A percentile compares a stretch with the other conserved stretches of the same genome.
Conservation (phyloP, 2,329 filamentous ascomycete species). For the Sclerotinia spermophila region DNA sequence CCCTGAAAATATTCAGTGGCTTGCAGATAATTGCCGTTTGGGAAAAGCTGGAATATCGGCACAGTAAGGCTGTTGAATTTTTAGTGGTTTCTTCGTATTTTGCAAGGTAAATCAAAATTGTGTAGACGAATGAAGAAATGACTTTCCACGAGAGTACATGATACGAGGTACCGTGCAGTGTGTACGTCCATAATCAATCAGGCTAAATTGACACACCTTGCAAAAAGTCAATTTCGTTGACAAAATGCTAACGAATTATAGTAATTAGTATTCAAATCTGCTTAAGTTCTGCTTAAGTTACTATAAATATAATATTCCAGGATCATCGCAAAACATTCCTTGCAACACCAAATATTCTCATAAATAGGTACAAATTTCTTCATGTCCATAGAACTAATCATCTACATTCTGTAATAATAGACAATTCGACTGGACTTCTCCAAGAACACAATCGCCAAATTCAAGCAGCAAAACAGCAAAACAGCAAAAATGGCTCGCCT, state of each 20-base stretch:
- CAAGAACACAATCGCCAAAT: neutral
- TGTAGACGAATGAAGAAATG: neutral
- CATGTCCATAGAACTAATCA: neutral
- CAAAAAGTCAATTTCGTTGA: neutral
- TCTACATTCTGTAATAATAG: neutral
- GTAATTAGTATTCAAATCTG: neutral
- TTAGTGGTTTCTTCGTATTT: conserved; percentile 1
- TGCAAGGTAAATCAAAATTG: neutral
- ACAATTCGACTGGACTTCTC: neutral
- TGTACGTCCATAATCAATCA: neutral
- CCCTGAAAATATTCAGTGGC: neutral
- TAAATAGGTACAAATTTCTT: neutral
- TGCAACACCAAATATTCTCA: neutral
- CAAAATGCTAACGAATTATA: conserved; percentile 3
- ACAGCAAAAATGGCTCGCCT: conserved; percentile 1
- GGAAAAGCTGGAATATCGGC: neutral
- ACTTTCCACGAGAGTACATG: conserved; percentile 23
- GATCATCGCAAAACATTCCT: no score
- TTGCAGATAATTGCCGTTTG: neutral
- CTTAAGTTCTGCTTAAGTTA: no score
- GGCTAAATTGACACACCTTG: neutral
- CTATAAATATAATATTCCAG: no score
- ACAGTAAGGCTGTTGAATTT: neutral
- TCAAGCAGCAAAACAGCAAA: neutral
- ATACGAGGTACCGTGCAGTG: neutral